Conservation (phyloP, 257 asterid species). For the Solanum dulcamara region DNA sequence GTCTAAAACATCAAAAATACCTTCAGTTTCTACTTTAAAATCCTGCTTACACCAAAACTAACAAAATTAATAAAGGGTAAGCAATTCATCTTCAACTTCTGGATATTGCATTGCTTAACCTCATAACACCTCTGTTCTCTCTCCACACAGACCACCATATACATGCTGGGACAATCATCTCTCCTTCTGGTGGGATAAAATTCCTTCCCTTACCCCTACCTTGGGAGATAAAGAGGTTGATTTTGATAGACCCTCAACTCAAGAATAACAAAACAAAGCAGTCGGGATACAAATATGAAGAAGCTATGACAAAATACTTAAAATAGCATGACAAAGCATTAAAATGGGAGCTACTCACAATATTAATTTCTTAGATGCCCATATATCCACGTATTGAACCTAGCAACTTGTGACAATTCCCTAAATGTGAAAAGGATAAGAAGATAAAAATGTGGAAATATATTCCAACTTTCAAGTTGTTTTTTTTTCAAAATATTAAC, state of each 20-base stretch:
- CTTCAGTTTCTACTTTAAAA: neutral
- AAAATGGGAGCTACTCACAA: neutral
- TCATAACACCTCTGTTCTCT: neutral
- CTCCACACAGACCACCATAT: neutral
- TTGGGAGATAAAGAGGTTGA: no score
- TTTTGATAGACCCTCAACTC: no score
- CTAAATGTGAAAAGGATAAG: neutral
- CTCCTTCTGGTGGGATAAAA: no score
- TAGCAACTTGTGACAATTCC: neutral
- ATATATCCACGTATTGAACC: neutral
- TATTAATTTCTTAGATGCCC: neutral
- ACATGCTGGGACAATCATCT: neutral
- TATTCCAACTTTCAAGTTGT: neutral
- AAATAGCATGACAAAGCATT: no score
- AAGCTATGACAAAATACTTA: no score
- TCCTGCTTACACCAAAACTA: neutral
- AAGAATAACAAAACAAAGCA: no score
- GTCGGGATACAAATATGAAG: no score
- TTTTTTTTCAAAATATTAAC: no score
- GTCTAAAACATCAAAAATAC: neutral
- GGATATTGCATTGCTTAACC: neutral
- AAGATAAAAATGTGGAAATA: neutral
- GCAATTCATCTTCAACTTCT: neutral
- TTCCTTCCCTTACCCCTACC: no score
- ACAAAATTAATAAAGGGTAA: neutral